These are phyloP conservation scores for Eucalyptus microcorys DNA, from an alignment of 345 rosid genomes.

Conservation along the genomic window DNA sequence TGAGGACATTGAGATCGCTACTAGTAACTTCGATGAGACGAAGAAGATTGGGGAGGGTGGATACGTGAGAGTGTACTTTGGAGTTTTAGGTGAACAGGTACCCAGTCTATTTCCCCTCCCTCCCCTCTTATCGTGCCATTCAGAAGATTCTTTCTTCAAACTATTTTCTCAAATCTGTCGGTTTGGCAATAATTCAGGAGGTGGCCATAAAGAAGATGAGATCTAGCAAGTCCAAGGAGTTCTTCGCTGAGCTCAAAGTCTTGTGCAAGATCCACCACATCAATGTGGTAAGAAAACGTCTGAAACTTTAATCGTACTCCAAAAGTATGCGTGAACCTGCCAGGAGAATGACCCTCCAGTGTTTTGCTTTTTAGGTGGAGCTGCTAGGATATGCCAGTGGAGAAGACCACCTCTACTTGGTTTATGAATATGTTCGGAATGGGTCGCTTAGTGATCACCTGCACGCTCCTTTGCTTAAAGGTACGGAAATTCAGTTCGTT, in stretches of 20 bases:
- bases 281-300: conserved; percentile 29
- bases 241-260: conserved; percentile 63
- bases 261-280: conserved; percentile 57
- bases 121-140: neutral
- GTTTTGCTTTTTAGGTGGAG: conserved; percentile 30
- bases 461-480: conserved; percentile 47
- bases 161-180: neutral
- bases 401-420: conserved; percentile 57
- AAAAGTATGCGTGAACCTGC: neutral
- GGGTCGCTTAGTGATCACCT: conserved; percentile 58
- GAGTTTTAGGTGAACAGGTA: conserved; percentile 29
- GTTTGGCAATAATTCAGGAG: conserved; percentile 18
- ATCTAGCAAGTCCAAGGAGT: conserved; percentile 58
- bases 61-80: conserved; percentile 40
- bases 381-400: conserved; percentile 51
- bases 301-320: neutral
- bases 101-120: neutral
- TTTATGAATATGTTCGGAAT: conserved; percentile 38
- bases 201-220: conserved; percentile 65
- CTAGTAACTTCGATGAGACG: conserved; percentile 27
- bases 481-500: neutral
- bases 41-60: conserved; percentile 57
- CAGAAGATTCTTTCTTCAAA: neutral
- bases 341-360: neutral
- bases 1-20: conserved; percentile 48